Evolutionary conservation across 768 basidiomycete genomes (phyloP), one percentile per base, ranked within the genome.

Genomic region (Leccinum rimulosum): DNA sequence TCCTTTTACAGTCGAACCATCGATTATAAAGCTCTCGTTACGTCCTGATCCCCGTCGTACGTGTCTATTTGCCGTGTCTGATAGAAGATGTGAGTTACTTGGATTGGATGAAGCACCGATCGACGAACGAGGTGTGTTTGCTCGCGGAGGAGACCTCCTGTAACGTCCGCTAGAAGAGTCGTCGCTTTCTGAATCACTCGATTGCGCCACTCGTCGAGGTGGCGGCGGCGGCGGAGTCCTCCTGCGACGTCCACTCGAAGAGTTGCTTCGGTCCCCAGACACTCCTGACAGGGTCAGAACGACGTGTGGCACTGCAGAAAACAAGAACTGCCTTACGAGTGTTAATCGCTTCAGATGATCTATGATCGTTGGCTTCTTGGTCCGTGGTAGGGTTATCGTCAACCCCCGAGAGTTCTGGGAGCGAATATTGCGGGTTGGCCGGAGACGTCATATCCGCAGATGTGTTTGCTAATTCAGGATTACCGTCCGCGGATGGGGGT

Each of bases 241-340:
- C 28, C 61, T 66, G 27, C 9, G 58, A 43, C 8, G 48, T 10
- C 35, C 38, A 15, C 12, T 4, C 9, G 57, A 52, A 27, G 51
- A 45, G 8, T 47, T 22, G 25, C 27, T 48, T 27, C 33, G 10
- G 15, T 58, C 31, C 8, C 28, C 50, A 10, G 50, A 30, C 1
- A n/a, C 25, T 2, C 12, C 66, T 66, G 35, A 53, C 12, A 15
- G 25, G 1, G 48, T 68, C 15, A 22, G 54, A 7, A 53, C 22
- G 6, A n/a, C 2, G 28, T 28, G 33, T 19, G 30, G 38, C 17
- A n/a, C 17, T 40, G 55, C 22, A 4, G 3, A 33, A 38, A 28
- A 25, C 4, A 35, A 31, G 12, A 17, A 15, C 17, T 15, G 22
- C 64, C 30, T 38, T 59, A 66, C 43, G 17, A 45, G 50, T 43